A percentile compares a stretch with the other conserved stretches of the same genome.
Evolutionary conservation across 2,329 filamentous ascomycete species (phyloP).

Genomic region (Sclerotinia minor): DNA sequence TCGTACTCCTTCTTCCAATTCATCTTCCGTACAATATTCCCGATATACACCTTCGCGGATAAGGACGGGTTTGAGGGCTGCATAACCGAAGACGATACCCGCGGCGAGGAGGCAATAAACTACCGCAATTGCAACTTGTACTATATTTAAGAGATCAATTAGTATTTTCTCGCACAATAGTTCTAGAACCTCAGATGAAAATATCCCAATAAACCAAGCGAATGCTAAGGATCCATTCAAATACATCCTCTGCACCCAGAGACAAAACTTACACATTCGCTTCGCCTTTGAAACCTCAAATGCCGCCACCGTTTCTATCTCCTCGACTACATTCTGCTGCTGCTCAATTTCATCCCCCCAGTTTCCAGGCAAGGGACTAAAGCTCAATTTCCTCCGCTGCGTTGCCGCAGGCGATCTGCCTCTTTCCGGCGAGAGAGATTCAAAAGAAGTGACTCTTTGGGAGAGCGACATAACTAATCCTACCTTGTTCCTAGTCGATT

Average conservation of each 20-base stretch:
- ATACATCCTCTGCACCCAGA: not conserved
- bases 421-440: conserved; percentile 34
- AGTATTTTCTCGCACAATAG: not conserved
- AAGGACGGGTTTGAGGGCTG: conserved; percentile 78
- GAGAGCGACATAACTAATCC: conserved; percentile 30
- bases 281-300: conserved; percentile 44
- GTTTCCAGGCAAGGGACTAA: conserved; percentile 34
- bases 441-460: conserved; percentile 34
- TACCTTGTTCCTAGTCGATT: not conserved
- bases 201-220: not conserved
- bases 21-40: conserved; percentile 58
- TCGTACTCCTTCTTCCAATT: conserved; percentile 50
- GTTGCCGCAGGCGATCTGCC: conserved; percentile 26
- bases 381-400: conserved; percentile 32
- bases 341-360: conserved; percentile 25
- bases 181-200: not conserved
- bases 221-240: too few species aligned
- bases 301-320: conserved; percentile 38
- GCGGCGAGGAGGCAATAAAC: conserved; percentile 75
- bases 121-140: conserved; percentile 68
- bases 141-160: conserved; percentile 45
- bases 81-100: conserved; percentile 81
- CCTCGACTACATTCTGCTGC: conserved; percentile 24
- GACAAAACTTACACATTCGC: conserved; percentile 40
- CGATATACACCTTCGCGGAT: conserved; percentile 71